Percentiles rank a stretch among this genome's conserved stretches.
phyloP scores from a whole-genome alignment of 2,329 filamentous ascomycete species.

The Cladophialophora yegresii region DNA sequence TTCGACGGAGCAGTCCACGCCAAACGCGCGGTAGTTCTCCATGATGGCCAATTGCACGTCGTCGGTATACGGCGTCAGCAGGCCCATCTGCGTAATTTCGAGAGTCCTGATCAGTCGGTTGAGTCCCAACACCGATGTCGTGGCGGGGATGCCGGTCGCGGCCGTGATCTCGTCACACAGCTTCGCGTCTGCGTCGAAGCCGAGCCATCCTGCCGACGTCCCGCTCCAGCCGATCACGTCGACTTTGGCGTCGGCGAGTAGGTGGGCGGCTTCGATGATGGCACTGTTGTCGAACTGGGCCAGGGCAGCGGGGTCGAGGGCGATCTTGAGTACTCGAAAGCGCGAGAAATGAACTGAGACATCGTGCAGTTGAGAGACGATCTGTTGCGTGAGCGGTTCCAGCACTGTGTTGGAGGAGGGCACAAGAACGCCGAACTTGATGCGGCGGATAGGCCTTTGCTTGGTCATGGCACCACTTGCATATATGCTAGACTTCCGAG shows the following conservation, averaged over 20 bases:
- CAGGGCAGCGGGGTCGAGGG: conserved; percentile 40
- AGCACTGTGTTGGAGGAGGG: conserved; percentile 51
- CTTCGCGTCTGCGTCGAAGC: conserved; percentile 46
- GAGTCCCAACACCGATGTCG: conserved; percentile 47
- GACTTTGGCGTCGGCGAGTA: conserved; percentile 44
- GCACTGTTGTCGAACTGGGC: conserved; percentile 40
- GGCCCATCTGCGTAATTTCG: conserved; percentile 39
- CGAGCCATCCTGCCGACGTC: conserved; percentile 45
- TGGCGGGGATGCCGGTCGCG: conserved; percentile 44
- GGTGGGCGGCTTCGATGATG: conserved; percentile 42
- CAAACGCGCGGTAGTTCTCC: conserved; percentile 42
- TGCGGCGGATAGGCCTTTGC: conserved; percentile 6
- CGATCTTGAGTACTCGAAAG: conserved; percentile 46
- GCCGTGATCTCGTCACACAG: conserved; percentile 45
- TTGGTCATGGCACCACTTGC: conserved; percentile 8
- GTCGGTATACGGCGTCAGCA: conserved; percentile 49
- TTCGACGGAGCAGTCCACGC: conserved; percentile 41
- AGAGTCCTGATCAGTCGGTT: conserved; percentile 42
- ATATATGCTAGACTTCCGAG: neutral
- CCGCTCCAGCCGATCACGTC: conserved; percentile 47
- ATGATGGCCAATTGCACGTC: conserved; percentile 47
- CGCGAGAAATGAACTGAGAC: conserved; percentile 50
- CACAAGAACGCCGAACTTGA: conserved; percentile 45
- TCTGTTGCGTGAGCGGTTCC: conserved; percentile 46
- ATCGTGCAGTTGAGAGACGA: conserved; percentile 40